phyloP scores from a whole-genome alignment of 140 eudicot genomes.

The Bidens hawaiensis region DNA sequence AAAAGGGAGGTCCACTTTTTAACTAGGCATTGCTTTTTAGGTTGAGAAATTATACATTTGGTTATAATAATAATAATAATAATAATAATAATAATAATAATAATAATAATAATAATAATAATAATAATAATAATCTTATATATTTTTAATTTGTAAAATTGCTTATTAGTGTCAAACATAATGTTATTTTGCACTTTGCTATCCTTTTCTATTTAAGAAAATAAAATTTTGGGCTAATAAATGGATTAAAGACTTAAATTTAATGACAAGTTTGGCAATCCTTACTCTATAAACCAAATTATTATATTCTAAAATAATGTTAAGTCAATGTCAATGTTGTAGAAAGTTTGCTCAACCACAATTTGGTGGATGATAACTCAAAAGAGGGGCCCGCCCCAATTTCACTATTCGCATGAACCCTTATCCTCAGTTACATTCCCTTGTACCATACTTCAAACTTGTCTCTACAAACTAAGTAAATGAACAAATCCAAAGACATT shows the following conservation, averaged over 20 bases:
- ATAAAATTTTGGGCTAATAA: constrained; percentile 7
- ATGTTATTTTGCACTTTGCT: not conserved
- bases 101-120: no score
- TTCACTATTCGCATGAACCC: constrained; percentile 26
- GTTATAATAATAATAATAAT: no score
- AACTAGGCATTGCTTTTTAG: no score
- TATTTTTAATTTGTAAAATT: no score
- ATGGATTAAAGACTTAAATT: constrained; percentile 10
- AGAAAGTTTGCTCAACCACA: constrained; percentile 36
- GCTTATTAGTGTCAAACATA: not conserved
- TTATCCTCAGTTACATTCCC: constrained; percentile 28
- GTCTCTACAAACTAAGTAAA: constrained; percentile 25
- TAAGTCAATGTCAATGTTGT: constrained; percentile 25
- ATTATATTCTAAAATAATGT: constrained; percentile 25
- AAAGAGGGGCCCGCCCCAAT: constrained; percentile 23
- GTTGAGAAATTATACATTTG: not conserved
- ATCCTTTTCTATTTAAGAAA: not conserved
- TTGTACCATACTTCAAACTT: constrained; percentile 33
- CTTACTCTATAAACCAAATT: constrained; percentile 26
- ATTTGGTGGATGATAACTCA: constrained; percentile 39
- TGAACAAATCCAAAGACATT: constrained; percentile 14
- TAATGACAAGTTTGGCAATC: constrained; percentile 31
- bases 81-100: no score
- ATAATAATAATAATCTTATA: no score
- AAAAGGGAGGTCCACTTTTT: not conserved